Evolutionary conservation across 495 filamentous ascomycete genomes (phyloP).

Genomic region (Penicillium pulvis): DNA sequence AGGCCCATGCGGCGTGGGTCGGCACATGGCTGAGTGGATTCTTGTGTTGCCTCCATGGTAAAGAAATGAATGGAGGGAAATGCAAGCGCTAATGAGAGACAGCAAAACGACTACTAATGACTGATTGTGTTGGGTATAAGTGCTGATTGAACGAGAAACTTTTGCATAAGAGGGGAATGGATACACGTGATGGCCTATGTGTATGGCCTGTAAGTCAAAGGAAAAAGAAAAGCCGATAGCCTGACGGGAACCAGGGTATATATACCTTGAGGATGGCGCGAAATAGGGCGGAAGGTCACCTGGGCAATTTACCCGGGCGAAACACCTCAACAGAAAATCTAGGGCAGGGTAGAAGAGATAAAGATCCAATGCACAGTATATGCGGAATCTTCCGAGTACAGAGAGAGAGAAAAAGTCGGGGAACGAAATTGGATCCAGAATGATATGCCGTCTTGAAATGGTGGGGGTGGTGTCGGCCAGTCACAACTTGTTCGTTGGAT

Average conservation of each 20-base stretch:
- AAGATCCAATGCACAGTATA: not conserved
- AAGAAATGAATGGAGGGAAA: slow-evolving; percentile 9
- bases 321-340: not conserved
- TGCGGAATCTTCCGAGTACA: not conserved
- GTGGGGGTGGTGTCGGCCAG: not conserved
- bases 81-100: slow-evolving; percentile 21
- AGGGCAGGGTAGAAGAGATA: not conserved
- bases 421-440: not conserved
- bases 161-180: slow-evolving; percentile 28
- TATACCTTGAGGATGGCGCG: slow-evolving; percentile 4
- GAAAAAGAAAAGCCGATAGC: not conserved
- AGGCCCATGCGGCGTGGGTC: slow-evolving; percentile 78
- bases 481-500: not conserved
- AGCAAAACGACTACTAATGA: slow-evolving; percentile 24
- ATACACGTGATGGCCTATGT: slow-evolving; percentile 11
- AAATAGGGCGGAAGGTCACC: slow-evolving; percentile 1
- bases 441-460: not conserved
- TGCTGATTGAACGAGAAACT: slow-evolving; percentile 20
- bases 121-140: slow-evolving; percentile 26
- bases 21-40: slow-evolving; percentile 76
- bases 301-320: slow-evolving; percentile 6
- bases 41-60: slow-evolving; percentile 57
- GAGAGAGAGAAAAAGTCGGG: not conserved
- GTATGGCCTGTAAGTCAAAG: slow-evolving; percentile 3
- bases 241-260: slow-evolving; percentile 3